Percentiles rank a stretch among this genome's conserved stretches.
Evolutionary conservation across 805 yeast species (phyloP).

Genomic region (Kuraishia ogatae): DNA sequence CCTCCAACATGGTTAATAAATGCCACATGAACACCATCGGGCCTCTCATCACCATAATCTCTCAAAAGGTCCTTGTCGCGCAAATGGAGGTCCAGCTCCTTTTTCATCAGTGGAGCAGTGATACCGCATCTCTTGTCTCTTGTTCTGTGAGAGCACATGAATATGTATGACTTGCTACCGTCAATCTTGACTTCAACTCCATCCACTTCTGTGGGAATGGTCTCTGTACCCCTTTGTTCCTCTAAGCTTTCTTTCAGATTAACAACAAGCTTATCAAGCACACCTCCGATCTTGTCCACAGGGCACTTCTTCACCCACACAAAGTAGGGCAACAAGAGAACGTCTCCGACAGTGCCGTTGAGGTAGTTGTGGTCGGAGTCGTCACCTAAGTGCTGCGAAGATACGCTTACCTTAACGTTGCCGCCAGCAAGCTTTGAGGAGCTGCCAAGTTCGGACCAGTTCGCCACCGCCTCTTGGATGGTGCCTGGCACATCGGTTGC

Average conservation of each 20-base stretch:
- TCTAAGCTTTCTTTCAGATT: conserved; percentile 22
- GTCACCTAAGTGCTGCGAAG: conserved; percentile 39
- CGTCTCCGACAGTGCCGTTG: conserved; percentile 41
- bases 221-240: conserved; percentile 10
- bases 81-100: conserved; percentile 64
- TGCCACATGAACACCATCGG: conserved; percentile 64
- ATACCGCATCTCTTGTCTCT: conserved; percentile 92
- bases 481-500: conserved; percentile 37
- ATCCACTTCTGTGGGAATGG: conserved; percentile 14
- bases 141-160: conserved; percentile 83
- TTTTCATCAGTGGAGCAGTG: conserved; percentile 85
- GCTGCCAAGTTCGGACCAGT: conserved; percentile 15
- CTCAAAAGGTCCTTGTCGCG: conserved; percentile 66
- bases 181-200: conserved; percentile 29
- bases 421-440: conserved; percentile 17
- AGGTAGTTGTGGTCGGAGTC: conserved; percentile 32
- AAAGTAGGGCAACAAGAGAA: conserved; percentile 66
- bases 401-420: conserved; percentile 39
- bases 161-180: conserved; percentile 37
- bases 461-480: conserved; percentile 14
- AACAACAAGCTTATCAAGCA: conserved; percentile 36
- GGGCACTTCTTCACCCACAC: conserved; percentile 54
- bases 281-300: conserved; percentile 30
- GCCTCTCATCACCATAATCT: conserved; percentile 67
- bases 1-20: conserved; percentile 91